Evolutionary conservation across 2,329 filamentous ascomycete genomes (phyloP).

Genomic region (Arachnomyces sp.): DNA sequence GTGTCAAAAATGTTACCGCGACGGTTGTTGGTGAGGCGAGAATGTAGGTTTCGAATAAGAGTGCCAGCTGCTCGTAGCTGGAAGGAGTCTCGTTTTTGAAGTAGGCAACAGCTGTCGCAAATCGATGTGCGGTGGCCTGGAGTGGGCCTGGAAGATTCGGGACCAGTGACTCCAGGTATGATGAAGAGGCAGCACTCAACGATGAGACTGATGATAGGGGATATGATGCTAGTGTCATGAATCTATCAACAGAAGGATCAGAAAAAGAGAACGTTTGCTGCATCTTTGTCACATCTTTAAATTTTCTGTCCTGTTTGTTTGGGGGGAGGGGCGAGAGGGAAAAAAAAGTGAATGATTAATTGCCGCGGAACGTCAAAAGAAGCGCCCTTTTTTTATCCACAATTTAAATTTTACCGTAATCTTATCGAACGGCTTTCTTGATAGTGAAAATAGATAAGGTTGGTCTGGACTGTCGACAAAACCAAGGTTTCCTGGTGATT

Average conservation of each 20-base stretch:
- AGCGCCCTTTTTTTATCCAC: too few species aligned
- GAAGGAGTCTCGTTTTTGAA: slow-evolving; percentile 10
- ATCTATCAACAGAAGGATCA: slow-evolving; percentile 3
- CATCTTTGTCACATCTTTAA: too few species aligned
- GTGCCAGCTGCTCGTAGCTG: slow-evolving; percentile 15
- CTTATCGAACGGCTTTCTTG: too few species aligned
- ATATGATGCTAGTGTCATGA: slow-evolving; percentile 34
- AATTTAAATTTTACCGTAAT: too few species aligned
- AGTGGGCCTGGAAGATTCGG: slow-evolving; percentile 24
- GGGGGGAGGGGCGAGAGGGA: too few species aligned
- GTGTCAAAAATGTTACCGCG: slow-evolving; percentile 20
- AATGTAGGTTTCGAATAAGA: slow-evolving; percentile 16
- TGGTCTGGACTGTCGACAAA: too few species aligned
- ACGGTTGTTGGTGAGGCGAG: slow-evolving; percentile 14
- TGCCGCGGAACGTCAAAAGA: too few species aligned
- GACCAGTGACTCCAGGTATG: slow-evolving; percentile 30
- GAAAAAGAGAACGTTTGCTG: too few species aligned
- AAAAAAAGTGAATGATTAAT: too few species aligned
- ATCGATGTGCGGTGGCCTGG: slow-evolving; percentile 25
- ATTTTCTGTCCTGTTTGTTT: too few species aligned
- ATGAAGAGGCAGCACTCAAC: slow-evolving; percentile 34
- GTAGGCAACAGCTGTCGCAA: slow-evolving; percentile 18
- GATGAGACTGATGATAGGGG: slow-evolving; percentile 25
- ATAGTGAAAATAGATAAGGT: too few species aligned
- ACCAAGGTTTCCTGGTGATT: too few species aligned